These are phyloP conservation scores for Echinochloa phyllopogon DNA, from an alignment of 176 grass and related monocot species.

Conservation along the genomic window DNA sequence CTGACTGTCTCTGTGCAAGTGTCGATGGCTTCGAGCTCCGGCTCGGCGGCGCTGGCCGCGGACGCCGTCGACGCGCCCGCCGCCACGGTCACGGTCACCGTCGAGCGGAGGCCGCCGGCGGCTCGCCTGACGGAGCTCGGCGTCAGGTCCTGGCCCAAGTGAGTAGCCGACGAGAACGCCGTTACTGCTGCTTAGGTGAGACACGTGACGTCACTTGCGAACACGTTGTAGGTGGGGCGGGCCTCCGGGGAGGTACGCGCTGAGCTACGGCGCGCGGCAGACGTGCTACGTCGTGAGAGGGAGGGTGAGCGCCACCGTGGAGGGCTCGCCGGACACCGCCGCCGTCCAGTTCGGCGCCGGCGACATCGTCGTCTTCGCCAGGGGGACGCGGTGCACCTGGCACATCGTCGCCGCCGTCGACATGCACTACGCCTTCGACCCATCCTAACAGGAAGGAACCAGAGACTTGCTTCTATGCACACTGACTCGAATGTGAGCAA, in stretches of 20 bases:
- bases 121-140: conserved; percentile 46
- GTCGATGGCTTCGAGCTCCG: conserved; percentile 33
- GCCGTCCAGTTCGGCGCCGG: conserved; percentile 55
- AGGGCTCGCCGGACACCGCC: conserved; percentile 47
- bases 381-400: conserved; percentile 70
- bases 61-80: background rate
- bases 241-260: conserved; percentile 56
- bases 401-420: conserved; percentile 63
- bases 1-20: background rate
- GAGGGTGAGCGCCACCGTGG: conserved; percentile 50
- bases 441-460: conserved; percentile 32
- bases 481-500: background rate
- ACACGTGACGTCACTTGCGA: background rate
- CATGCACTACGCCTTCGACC: conserved; percentile 74
- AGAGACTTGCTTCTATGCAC: too few relatives aligned
- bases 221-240: conserved; percentile 70
- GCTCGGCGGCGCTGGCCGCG: background rate
- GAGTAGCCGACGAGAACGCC: background rate
- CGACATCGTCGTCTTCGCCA: conserved; percentile 66
- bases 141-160: conserved; percentile 50
- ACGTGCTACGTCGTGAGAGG: conserved; percentile 75
- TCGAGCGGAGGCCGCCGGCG: conserved; percentile 15
- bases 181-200: background rate
- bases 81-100: background rate
- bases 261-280: conserved; percentile 67